A percentile compares a stretch with the other conserved stretches of the same genome.
These are phyloP conservation scores for Microbotryum saponariae DNA, from an alignment of 1,284 basidiomycete species.

Conservation along the genomic window DNA sequence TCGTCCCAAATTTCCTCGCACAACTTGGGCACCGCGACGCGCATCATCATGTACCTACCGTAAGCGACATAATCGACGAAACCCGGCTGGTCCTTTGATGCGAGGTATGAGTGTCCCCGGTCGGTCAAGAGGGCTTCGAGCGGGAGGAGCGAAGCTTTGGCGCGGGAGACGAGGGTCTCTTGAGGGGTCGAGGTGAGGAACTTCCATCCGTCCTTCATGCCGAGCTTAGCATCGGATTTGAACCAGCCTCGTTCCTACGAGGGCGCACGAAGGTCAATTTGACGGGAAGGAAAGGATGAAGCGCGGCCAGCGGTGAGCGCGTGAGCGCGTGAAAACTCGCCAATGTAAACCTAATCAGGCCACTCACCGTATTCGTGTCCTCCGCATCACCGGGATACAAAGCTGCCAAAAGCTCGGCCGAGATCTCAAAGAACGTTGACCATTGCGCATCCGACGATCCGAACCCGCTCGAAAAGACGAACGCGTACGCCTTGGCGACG, in stretches of 20 bases:
- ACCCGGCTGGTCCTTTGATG: constrained; percentile 7
- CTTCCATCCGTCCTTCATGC: constrained; percentile 9
- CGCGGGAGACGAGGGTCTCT: constrained; percentile 4
- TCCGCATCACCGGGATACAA: neutral
- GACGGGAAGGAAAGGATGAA: too few species aligned
- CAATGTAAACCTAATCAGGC: neutral
- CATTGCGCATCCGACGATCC: constrained; percentile 13
- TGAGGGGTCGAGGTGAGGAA: neutral
- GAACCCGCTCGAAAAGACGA: constrained; percentile 3
- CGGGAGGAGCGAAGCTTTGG: constrained; percentile 4
- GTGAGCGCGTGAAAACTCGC: too few species aligned
- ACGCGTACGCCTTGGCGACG: constrained; percentile 11
- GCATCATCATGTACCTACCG: constrained; percentile 23
- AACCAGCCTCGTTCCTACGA: constrained; percentile 10
- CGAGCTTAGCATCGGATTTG: constrained; percentile 13
- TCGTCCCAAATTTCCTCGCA: constrained; percentile 13
- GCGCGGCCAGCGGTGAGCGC: too few species aligned
- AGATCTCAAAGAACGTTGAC: constrained; percentile 12
- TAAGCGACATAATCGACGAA: constrained; percentile 21
- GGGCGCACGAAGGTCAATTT: too few species aligned
- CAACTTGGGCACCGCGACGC: constrained; percentile 4
- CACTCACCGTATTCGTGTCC: neutral
- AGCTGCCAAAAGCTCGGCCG: neutral
- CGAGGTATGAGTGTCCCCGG: neutral
- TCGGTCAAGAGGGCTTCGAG: constrained; percentile 9